A percentile compares a stretch with the other conserved stretches of the same genome.
phyloP scores from a whole-genome alignment of 257 asterid genomes.

The Apocynum venetum region DNA sequence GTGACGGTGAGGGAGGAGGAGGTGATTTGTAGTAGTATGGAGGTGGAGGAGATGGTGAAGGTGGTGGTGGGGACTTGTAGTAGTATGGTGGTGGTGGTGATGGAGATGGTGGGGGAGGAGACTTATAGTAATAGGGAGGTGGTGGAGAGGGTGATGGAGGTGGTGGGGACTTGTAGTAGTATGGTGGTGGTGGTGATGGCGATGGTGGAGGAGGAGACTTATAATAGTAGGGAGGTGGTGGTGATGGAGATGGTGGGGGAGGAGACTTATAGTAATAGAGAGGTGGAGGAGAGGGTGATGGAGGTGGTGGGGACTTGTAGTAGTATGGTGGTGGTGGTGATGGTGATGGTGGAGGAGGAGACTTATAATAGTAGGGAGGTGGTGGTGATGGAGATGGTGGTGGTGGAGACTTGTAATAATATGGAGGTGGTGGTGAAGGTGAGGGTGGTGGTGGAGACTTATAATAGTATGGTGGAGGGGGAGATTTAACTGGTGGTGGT shows the following conservation, averaged over 20 bases:
- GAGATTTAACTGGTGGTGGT: not conserved
- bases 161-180: slow-evolving; percentile 47
- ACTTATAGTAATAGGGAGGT: slow-evolving; percentile 17
- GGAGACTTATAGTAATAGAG: slow-evolving; percentile 17
- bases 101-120: not conserved
- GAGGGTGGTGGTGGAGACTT: not conserved
- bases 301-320: not conserved
- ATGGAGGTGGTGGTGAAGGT: not conserved
- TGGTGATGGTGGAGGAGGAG: not conserved
- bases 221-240: slow-evolving; percentile 18
- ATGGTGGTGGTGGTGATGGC: slow-evolving; percentile 34
- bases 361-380: not conserved
- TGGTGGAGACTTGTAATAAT: not conserved
- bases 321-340: slow-evolving; percentile 58
- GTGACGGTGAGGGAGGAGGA: not conserved
- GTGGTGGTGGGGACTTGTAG: not conserved
- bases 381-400: slow-evolving; percentile 28
- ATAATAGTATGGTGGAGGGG: not conserved
- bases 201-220: slow-evolving; percentile 28
- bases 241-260: slow-evolving; percentile 21
- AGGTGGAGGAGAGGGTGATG: slow-evolving; percentile 20
- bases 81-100: not conserved
- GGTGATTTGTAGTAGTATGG: not conserved
- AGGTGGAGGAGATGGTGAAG: not conserved
- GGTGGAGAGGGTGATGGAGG: slow-evolving; percentile 11